A percentile compares a stretch with the other conserved stretches of the same genome.
Evolutionary conservation across 176 grass and related monocot genomes (phyloP).

Genomic region (Oryza rufipogon): DNA sequence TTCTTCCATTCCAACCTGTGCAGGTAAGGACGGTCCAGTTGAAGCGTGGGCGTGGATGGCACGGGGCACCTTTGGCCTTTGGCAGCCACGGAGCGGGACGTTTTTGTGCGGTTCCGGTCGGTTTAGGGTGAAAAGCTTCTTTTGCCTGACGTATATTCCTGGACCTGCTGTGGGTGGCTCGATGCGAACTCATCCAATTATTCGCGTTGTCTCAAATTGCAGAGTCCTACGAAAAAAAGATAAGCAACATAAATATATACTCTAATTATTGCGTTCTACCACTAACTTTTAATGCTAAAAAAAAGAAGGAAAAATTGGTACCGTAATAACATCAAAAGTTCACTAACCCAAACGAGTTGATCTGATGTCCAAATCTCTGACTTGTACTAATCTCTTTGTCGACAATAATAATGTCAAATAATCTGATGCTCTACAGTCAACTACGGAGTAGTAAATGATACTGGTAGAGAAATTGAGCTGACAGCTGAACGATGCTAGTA

Average conservation of each 20-base stretch:
- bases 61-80: too few relatives aligned
- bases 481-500: neutral
- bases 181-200: neutral
- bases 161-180: neutral
- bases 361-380: too few relatives aligned
- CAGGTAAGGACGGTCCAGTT: neutral
- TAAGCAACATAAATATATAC: too few relatives aligned
- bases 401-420: too few relatives aligned
- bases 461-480: neutral
- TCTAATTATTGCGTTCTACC: too few relatives aligned
- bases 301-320: too few relatives aligned
- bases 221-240: neutral
- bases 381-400: too few relatives aligned
- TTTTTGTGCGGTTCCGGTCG: neutral
- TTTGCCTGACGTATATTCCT: neutral
- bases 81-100: neutral
- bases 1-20: neutral
- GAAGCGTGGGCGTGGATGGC: neutral
- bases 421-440: too few relatives aligned
- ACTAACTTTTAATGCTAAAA: too few relatives aligned
- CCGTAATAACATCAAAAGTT: too few relatives aligned
- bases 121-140: neutral
- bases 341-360: too few relatives aligned
- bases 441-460: neutral
- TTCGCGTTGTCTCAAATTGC: neutral